Evolutionary conservation across 2,329 filamentous ascomycete species (phyloP).

Genomic region (Plenodomus lindquistii): DNA sequence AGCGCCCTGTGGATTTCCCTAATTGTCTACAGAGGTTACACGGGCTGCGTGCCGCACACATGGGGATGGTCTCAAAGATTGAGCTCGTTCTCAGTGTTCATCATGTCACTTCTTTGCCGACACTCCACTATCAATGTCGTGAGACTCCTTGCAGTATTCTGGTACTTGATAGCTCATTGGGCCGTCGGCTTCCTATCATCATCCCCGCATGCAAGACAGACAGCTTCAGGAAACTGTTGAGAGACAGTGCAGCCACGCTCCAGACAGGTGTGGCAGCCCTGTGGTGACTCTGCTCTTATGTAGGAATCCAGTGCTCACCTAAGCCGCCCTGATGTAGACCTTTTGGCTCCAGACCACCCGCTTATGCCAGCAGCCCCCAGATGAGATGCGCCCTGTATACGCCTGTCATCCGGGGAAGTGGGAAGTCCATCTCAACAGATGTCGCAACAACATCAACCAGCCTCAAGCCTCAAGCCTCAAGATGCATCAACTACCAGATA

Average conservation of each 20-base stretch:
- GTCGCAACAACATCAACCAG: not conserved
- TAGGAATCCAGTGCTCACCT: conserved; percentile 6
- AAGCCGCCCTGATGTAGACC: not conserved
- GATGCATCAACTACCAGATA: not conserved
- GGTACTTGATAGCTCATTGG: not conserved
- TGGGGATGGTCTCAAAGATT: conserved; percentile 10
- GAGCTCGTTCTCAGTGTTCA: not conserved
- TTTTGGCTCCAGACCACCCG: not conserved
- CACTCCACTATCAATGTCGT: too few species aligned
- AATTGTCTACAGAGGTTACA: conserved; percentile 11
- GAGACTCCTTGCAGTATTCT: conserved; percentile 6
- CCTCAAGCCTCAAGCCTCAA: not conserved
- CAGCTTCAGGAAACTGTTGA: conserved; percentile 22
- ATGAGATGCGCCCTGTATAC: conserved; percentile 16
- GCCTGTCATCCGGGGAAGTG: conserved; percentile 11
- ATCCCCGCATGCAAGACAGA: conserved; percentile 12
- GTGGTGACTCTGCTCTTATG: conserved; percentile 4
- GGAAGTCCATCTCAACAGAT: not conserved
- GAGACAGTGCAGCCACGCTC: conserved; percentile 11
- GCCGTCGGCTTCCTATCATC: not conserved
- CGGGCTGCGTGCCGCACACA: conserved; percentile 19
- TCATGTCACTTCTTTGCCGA: conserved; percentile 2
- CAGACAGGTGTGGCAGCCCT: conserved; percentile 5
- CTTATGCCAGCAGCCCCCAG: conserved; percentile 15
- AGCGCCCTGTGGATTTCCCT: conserved; percentile 4